These are phyloP conservation scores for Sistotremastrum niveocremeum DNA, from an alignment of 768 basidiomycete species.

Conservation along the genomic window DNA sequence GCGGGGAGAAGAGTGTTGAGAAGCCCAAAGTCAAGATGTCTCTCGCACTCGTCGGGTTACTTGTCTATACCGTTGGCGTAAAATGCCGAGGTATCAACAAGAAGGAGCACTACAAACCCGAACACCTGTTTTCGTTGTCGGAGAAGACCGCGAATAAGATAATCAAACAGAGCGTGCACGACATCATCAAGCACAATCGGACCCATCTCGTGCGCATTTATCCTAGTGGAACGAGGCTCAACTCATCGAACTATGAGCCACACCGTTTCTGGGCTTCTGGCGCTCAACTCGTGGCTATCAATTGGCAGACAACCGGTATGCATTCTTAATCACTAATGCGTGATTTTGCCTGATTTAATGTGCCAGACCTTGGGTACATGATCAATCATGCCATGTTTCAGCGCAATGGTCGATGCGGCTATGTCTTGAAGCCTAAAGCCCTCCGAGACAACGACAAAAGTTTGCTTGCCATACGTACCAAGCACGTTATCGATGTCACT, in stretches of 20 bases:
- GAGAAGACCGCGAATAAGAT: conserved; percentile 71
- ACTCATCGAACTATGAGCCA: conserved; percentile 79
- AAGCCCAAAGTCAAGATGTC: conserved; percentile 58
- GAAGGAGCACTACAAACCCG: conserved; percentile 70
- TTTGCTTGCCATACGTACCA: conserved; percentile 35
- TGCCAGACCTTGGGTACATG: conserved; percentile 70
- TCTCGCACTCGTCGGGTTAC: conserved; percentile 48
- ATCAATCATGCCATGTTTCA: conserved; percentile 97
- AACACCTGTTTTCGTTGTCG: conserved; percentile 88
- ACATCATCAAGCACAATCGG: conserved; percentile 77
- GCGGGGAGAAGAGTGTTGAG: background rate
- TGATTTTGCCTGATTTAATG: conserved; percentile 1
- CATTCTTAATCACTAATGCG: conserved; percentile 1
- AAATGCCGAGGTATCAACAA: conserved; percentile 87
- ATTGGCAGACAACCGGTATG: conserved; percentile 94
- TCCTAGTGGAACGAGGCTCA: conserved; percentile 70
- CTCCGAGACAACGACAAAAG: conserved; percentile 56
- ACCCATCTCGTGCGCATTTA: conserved; percentile 77
- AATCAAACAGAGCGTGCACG: conserved; percentile 48
- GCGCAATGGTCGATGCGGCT: conserved; percentile 77
- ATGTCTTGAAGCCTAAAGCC: conserved; percentile 77
- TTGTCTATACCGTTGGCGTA: conserved; percentile 92
- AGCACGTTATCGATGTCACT: conserved; percentile 50
- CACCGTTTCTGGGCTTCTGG: conserved; percentile 85
- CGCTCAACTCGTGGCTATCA: conserved; percentile 81